Base-by-base conservation (phyloP, 2,329 filamentous ascomycete species). In the Rugonectria rugulosa region DNA sequence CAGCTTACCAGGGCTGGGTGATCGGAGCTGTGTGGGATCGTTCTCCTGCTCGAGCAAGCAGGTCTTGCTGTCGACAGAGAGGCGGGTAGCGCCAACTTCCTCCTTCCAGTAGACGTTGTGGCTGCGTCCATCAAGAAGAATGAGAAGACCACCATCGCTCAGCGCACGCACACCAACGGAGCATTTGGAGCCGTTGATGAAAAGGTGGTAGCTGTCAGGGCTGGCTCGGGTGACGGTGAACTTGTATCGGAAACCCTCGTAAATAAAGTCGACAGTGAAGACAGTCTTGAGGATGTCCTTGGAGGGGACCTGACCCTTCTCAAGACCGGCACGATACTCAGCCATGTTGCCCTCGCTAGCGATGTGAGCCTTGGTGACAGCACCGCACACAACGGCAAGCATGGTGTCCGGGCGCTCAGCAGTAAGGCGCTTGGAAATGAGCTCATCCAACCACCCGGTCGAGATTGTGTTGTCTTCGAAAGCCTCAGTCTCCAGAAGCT, bases 61-160 rank as follows among this genome's bases (percentile, higher is more conserved):
- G 24, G 95, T 99, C 87, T 98, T 99, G 81, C 92, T 91, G 73
- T 99, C 95, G 20, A 99, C 93, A 24, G 93, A 97, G 66, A 99
- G 79, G 73, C 95, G 93, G 46, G 95, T 97, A 31, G 94, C 95
- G 53, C 93, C 93, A 41, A 96, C 92, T 75, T 99, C 95, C 72
- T 99, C 95, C 79, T 98, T 98, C 95, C 95, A 99, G 86, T 99
- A 99, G 59, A 98, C 88, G 71, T 95, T 99, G 87, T 99, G 95
- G 67, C 91, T 96, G 75, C 92, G 91, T 58, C 95, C 95, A 69
- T 89, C 88, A 37, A 99, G 86, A 17, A 99, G 85, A 61, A 99
- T 87, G 53, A 99, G 84, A 10, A 99, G 85, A 74, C 95, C 95
- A 74, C 95, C 95, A 68, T 99, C 95, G 63, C 92, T 92, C 63